Evolutionary conservation across 1,139 yeast species (phyloP), one percentile per base, ranked within the genome.

Genomic region (Lizanozyma gosingica): DNA sequence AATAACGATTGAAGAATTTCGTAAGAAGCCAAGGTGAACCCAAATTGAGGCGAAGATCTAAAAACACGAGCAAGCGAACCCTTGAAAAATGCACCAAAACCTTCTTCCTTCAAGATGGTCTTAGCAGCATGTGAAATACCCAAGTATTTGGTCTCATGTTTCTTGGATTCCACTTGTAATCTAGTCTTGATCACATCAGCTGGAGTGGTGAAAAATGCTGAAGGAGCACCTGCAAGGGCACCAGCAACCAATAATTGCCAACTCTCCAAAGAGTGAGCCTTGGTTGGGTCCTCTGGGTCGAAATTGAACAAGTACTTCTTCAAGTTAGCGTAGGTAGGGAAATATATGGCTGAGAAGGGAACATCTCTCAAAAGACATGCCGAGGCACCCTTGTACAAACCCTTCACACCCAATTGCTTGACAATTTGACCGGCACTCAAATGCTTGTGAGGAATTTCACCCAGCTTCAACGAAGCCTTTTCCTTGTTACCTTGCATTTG

Each of bases 161-260:
- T 66, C 51, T 83, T 79, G 14, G 87, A 73, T 57, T 83, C 95
- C 49, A 88, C 82, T 66, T 92, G 98, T 48, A 92, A 70, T 63
- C 97, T 81, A 4, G 98, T 92, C 67, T 92, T 92, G 54, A 92
- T 85, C 40, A 92, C 98, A 71, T 90, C 97, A 49, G 88, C 90
- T 1, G 97, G 97, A 1, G 97, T 90, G 3, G 97, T 90, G 53
- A 90, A 70, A 60, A 84, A 90, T 4, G 98, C 98, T 34, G 97
- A 94, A 11, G 98, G 98, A 65, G 94, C 88, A 59, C 98, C 98
- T 16, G 98, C 97, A 52, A 90, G 62, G 11, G 96, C 97, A 63
- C 98, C 98, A 47, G 95, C 78, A 15, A 78, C 61, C 47, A 92
- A 75, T 51, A 92, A 68, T 62, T 92, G 95, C 82, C 90, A 80